These are phyloP conservation scores for Xylariaceae sp. DNA, from an alignment of 2,329 filamentous ascomycete genomes.

Conservation along the genomic window DNA sequence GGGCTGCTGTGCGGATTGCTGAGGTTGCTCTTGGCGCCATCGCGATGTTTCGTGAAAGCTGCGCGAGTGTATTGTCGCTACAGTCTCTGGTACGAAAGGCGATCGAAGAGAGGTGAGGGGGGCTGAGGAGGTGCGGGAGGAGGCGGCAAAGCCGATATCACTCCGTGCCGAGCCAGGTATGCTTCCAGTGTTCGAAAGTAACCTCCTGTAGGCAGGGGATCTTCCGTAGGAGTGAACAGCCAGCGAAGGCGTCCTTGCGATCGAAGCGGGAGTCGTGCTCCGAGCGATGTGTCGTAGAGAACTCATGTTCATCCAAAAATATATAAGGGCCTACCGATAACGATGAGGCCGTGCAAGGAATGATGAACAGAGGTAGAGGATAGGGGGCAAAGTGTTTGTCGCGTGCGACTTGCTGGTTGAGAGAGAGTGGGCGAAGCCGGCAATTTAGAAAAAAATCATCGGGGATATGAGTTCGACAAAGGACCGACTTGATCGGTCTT, in stretches of 20 bases:
- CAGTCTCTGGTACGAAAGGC: conserved; percentile 50
- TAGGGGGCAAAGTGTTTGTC: conserved; percentile 21
- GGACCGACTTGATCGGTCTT: neutral
- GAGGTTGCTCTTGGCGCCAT: conserved; percentile 44
- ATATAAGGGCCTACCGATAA: conserved; percentile 20
- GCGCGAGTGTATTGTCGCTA: conserved; percentile 47
- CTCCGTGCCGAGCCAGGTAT: conserved; percentile 38
- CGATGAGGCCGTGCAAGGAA: conserved; percentile 24
- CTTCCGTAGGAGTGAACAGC: conserved; percentile 47
- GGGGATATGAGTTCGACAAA: conserved; percentile 13
- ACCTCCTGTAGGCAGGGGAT: conserved; percentile 56
- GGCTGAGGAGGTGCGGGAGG: conserved; percentile 36
- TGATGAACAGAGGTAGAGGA: conserved; percentile 29
- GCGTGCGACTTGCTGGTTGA: conserved; percentile 27
- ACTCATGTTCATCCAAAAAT: conserved; percentile 49
- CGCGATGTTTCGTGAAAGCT: conserved; percentile 47
- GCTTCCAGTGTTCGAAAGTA: conserved; percentile 44
- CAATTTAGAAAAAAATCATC: conserved; percentile 37
- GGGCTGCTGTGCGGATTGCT: too few relatives aligned
- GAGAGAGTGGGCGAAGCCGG: conserved; percentile 33
- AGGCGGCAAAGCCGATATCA: conserved; percentile 38
- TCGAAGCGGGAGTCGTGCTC: conserved; percentile 50
- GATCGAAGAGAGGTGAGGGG: conserved; percentile 51
- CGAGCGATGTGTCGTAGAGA: conserved; percentile 50
- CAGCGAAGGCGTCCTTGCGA: conserved; percentile 50